Evolutionary conservation across 495 filamentous ascomycete species (phyloP), one percentile per base, ranked within the genome.

Genomic region (Geoglossum glabrum): DNA sequence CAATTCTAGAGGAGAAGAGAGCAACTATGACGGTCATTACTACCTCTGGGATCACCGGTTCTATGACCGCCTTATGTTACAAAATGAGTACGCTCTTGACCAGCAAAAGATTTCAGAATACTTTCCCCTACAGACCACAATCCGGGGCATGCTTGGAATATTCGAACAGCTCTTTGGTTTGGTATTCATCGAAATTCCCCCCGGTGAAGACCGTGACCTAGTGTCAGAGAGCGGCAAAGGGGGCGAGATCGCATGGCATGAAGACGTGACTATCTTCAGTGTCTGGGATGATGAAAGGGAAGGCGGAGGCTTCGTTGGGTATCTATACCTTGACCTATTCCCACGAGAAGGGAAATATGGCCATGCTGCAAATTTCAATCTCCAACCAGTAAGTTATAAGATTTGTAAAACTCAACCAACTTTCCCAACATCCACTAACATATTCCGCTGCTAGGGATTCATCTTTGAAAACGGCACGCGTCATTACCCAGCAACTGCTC

Each of bases 131-230:
- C 77, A 81, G 62, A 81, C 80, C 3, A 93, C 87, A 1, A 85
- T 98, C 54, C 73, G 77, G 30, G 87, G 86, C 58, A 98, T 97
- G 93, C 79, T 98, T 56, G 74, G 81, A 64, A 95, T 96, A 63
- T 97, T 98, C 62, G 90, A 97, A 69, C 74, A 87, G 66, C 75
- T 98, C 0, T 94, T 98, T 62, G 92, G 92, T 25, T 73, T 98
- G 10, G 84, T 82, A 17, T 97, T 98, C 64, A 83, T 97, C 27
- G 82, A 95, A 72, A 74, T 97, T 51, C 38, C 68, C 17, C 23
- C 69, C 19, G 80, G 77, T 45, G 70, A 76, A 55, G 79, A 82
- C 60, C 74, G 82, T 11, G 71, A 76, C 21, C 63, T 69, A 17
- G 64, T 85, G 27, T 73, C 78, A 19, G 68, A 77, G 4, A 72